Conservation (phyloP, 208 protist species). For the Acanthamoeba divionensis region DNA sequence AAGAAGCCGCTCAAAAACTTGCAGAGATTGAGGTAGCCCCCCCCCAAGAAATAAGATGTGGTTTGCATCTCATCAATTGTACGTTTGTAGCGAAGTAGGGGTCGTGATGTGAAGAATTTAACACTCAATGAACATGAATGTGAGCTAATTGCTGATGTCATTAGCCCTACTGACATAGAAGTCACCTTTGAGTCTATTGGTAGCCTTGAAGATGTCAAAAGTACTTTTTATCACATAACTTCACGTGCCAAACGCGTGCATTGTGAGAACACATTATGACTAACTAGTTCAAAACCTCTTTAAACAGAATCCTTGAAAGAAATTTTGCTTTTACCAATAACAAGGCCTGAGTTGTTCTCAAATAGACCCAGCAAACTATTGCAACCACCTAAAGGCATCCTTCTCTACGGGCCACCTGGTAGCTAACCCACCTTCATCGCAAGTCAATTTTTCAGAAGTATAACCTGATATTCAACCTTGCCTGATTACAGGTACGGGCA, state of each 20-base stretch:
- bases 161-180: neutral
- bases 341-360: neutral
- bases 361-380: neutral
- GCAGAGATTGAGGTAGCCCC: no score
- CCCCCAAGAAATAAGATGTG: no score
- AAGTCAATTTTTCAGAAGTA: neutral
- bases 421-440: neutral
- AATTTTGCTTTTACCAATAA: slow-evolving; percentile 18
- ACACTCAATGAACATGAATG: neutral
- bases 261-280: neutral
- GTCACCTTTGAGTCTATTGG: slow-evolving; percentile 18
- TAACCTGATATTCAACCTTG: neutral
- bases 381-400: slow-evolving; percentile 30
- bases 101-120: neutral
- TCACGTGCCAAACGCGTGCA: neutral
- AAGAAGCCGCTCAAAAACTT: no score
- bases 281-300: neutral
- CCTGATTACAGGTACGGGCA: neutral
- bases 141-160: neutral
- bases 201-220: neutral
- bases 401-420: slow-evolving; percentile 30
- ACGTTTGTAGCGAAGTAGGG: no score
- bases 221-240: neutral
- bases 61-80: no score
- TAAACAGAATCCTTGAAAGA: neutral